Evolutionary conservation across 2,329 filamentous ascomycete species (phyloP).

Genomic region (Exophiala aquamarina): DNA sequence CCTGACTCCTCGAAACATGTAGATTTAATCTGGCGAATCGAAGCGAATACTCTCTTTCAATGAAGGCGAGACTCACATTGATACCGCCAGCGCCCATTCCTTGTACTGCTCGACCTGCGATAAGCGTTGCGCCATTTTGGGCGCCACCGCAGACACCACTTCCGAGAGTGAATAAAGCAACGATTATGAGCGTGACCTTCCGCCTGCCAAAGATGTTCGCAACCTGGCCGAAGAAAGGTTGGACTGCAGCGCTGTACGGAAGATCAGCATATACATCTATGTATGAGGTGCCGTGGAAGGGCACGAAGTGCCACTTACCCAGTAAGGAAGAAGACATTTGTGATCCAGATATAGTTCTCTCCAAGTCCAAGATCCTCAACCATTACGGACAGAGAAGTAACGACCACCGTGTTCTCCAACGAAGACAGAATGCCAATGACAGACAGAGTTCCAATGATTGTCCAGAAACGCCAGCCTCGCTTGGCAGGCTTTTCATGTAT

Average conservation of each 20-base stretch:
- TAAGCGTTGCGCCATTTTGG: conserved; percentile 50
- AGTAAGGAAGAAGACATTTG: conserved; percentile 28
- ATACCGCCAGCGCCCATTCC: conserved; percentile 52
- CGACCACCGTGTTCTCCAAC: conserved; percentile 39
- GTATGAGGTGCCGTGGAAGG: no score
- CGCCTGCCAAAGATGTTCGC: conserved; percentile 54
- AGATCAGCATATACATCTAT: no score
- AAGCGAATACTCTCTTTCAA: no score
- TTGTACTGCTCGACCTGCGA: conserved; percentile 58
- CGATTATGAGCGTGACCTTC: conserved; percentile 39
- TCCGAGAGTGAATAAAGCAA: conserved; percentile 52
- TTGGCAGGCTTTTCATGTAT: background rate
- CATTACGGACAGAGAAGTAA: conserved; percentile 44
- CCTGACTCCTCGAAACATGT: no score
- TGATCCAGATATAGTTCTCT: conserved; percentile 37
- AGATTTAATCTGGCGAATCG: no score
- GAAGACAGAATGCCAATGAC: conserved; percentile 33
- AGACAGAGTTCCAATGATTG: conserved; percentile 4
- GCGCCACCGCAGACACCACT: conserved; percentile 42
- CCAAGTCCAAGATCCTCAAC: conserved; percentile 31
- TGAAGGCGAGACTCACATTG: conserved; percentile 8
- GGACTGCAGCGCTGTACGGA: conserved; percentile 31
- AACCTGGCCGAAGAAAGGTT: conserved; percentile 45
- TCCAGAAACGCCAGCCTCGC: conserved; percentile 2
- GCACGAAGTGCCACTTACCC: conserved; percentile 4